Percentiles rank a stretch among this genome's conserved stretches.
These are phyloP conservation scores for Pogostemon cablin DNA, from an alignment of 257 asterid genomes.

Conservation along the genomic window DNA sequence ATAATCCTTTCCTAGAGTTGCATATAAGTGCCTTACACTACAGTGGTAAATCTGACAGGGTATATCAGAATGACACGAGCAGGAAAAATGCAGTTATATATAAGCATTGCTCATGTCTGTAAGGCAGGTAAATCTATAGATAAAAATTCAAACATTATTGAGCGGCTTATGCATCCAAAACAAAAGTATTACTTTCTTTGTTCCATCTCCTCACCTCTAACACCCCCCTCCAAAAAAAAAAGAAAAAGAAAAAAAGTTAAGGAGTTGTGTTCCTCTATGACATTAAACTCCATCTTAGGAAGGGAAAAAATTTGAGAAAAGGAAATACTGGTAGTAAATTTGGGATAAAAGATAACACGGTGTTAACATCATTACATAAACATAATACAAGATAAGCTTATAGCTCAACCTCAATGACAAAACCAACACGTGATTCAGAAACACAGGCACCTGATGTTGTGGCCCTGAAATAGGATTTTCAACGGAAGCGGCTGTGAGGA, in stretches of 20 bases:
- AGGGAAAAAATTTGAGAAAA: neutral
- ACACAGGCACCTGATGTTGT: neutral
- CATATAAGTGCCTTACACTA: neutral
- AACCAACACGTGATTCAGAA: neutral
- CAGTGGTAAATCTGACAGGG: slow-evolving; percentile 13
- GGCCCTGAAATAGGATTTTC: neutral
- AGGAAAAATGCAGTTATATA: neutral
- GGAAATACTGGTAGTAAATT: neutral
- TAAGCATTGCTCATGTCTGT: neutral
- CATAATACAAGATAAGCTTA: neutral
- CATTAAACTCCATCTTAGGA: neutral
- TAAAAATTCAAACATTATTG: neutral
- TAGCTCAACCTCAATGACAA: neutral
- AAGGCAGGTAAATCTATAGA: neutral
- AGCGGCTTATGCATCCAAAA: slow-evolving; percentile 5
- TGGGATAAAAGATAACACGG: neutral
- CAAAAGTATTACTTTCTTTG: neutral
- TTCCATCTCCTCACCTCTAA: too few species aligned
- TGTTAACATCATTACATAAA: slow-evolving; percentile 23
- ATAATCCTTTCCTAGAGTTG: neutral
- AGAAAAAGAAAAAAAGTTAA: too few species aligned
- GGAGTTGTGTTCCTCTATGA: neutral
- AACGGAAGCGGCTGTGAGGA: neutral
- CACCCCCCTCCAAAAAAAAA: too few species aligned
- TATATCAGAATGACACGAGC: slow-evolving; percentile 1